These are phyloP conservation scores for Funneliformis mosseae DNA, from an alignment of 192 early-diverging fungal species.

Conservation along the genomic window DNA sequence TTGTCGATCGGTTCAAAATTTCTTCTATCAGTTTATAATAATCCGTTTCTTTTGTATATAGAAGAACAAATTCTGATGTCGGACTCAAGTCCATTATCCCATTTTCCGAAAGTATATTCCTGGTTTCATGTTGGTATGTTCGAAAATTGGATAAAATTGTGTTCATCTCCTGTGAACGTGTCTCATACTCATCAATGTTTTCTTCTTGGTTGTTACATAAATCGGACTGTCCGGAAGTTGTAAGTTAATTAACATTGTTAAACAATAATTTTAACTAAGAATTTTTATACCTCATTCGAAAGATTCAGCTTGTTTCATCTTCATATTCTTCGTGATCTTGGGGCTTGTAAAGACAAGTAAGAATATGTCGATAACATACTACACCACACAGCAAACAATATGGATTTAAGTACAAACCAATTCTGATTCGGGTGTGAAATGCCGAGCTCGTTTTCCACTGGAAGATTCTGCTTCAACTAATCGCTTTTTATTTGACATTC, in stretches of 20 bases:
- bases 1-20: slow-evolving; percentile 18
- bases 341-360: slow-evolving; percentile 3
- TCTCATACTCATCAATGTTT: not conserved
- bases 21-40: slow-evolving; percentile 16
- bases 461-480: not conserved
- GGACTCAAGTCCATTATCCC: slow-evolving; percentile 30
- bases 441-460: not conserved
- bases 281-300: not conserved
- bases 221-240: not conserved
- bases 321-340: not conserved
- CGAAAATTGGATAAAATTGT: slow-evolving; percentile 1
- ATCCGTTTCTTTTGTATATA: not conserved
- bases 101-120: slow-evolving; percentile 9
- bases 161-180: not conserved
- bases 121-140: not conserved
- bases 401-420: slow-evolving; percentile 6
- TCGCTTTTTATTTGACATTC: not conserved
- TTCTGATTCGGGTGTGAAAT: not conserved
- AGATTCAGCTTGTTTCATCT: not conserved
- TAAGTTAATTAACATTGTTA: not conserved
- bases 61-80: slow-evolving; percentile 30
- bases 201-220: not conserved
- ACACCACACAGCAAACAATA: not conserved
- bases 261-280: not conserved
- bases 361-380: slow-evolving; percentile 1